A percentile compares a stretch with the other conserved stretches of the same genome.
phyloP scores from a whole-genome alignment of 345 rosid species.

The Salix purpurea region DNA sequence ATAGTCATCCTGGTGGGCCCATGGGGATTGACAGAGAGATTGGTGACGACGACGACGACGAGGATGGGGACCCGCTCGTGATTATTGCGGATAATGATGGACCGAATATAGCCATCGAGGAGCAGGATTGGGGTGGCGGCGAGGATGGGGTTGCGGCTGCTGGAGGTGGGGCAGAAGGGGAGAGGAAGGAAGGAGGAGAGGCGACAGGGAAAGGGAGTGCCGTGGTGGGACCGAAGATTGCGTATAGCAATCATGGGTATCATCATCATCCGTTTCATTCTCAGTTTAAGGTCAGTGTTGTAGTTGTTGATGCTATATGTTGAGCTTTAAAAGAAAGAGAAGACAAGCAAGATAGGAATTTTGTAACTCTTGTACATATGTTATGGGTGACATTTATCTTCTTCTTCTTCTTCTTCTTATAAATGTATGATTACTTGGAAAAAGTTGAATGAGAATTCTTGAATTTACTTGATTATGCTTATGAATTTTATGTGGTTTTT shows the following conservation, averaged over 20 bases:
- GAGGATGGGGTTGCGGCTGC: slow-evolving; percentile 39
- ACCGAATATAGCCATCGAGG: slow-evolving; percentile 51
- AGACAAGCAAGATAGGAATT: not conserved
- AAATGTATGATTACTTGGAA: slow-evolving; percentile 6
- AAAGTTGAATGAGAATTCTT: slow-evolving; percentile 20
- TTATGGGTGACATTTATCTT: not conserved
- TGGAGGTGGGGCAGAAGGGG: slow-evolving; percentile 35
- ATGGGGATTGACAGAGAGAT: slow-evolving; percentile 51
- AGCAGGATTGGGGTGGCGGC: slow-evolving; percentile 49
- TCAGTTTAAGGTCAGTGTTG: slow-evolving; percentile 98
- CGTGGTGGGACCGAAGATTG: slow-evolving; percentile 48
- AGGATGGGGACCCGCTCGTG: slow-evolving; percentile 40
- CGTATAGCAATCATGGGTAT: slow-evolving; percentile 79
- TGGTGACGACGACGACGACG: slow-evolving; percentile 29
- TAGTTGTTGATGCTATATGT: slow-evolving; percentile 16
- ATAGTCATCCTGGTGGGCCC: slow-evolving; percentile 37
- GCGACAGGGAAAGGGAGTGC: slow-evolving; percentile 35
- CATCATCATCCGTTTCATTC: slow-evolving; percentile 85
- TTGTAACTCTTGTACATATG: slow-evolving; percentile 19
- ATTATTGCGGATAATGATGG: slow-evolving; percentile 44
- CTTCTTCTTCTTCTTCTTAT: not conserved
- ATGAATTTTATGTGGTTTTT: not conserved
- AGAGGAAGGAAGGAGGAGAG: slow-evolving; percentile 53
- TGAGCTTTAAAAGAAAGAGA: slow-evolving; percentile 12
- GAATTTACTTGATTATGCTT: slow-evolving; percentile 4